Percentiles rank a stretch among this genome's conserved stretches.
Evolutionary conservation across 148 eudicot genomes (phyloP).

Genomic region (Diospyros lotus): DNA sequence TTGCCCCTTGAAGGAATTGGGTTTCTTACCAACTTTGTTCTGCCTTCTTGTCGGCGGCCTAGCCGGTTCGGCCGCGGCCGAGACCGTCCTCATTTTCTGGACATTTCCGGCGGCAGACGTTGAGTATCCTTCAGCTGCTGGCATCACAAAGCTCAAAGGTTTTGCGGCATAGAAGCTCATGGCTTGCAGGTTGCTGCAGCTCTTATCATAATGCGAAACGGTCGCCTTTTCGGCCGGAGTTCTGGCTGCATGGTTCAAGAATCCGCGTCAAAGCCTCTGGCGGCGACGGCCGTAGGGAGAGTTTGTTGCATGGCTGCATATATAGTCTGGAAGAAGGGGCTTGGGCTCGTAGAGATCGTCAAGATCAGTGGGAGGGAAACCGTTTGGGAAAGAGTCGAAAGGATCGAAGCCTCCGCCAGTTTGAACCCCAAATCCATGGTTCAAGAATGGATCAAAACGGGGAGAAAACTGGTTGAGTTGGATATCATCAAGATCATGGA

Average conservation of each 20-base stretch:
- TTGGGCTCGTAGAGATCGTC: slow-evolving; percentile 35
- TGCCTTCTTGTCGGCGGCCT: slow-evolving; percentile 15
- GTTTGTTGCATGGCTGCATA: slow-evolving; percentile 9
- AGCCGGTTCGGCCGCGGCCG: background rate
- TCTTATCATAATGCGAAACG: too few relatives aligned
- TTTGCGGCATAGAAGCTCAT: slow-evolving; percentile 19
- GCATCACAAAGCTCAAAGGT: slow-evolving; percentile 25
- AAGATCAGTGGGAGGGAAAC: slow-evolving; percentile 13
- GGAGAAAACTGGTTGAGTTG: slow-evolving; percentile 29
- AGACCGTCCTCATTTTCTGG: background rate
- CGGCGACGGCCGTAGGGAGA: background rate
- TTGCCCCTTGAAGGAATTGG: slow-evolving; percentile 71
- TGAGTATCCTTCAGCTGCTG: slow-evolving; percentile 53
- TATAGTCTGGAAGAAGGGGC: slow-evolving; percentile 5
- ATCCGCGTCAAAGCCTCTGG: too few relatives aligned
- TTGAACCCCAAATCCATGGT: slow-evolving; percentile 23
- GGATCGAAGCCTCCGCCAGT: slow-evolving; percentile 24
- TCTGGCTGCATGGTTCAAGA: too few relatives aligned
- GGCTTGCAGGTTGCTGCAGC: background rate
- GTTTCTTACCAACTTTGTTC: slow-evolving; percentile 33
- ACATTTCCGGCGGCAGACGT: slow-evolving; percentile 13
- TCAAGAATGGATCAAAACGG: slow-evolving; percentile 23
- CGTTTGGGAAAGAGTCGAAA: slow-evolving; percentile 20
- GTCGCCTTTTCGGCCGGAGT: too few relatives aligned
- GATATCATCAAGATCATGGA: slow-evolving; percentile 16